These are phyloP conservation scores for Carex myosuroides DNA, from an alignment of 176 grass and related monocot genomes.

Conservation along the genomic window DNA sequence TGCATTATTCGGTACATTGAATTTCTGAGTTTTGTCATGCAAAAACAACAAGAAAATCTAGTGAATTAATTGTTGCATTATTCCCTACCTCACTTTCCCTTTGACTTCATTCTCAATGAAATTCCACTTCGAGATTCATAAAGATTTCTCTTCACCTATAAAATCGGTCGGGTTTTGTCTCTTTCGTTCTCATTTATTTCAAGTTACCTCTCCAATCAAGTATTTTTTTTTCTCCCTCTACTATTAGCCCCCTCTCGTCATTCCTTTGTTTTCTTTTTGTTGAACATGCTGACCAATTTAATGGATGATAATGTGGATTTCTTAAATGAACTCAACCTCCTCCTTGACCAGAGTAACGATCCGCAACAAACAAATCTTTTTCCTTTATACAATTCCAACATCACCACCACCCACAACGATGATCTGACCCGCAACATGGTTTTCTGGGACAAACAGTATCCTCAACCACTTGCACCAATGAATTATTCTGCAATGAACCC, in stretches of 20 bases:
- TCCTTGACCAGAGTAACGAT: not conserved
- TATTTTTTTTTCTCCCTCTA: not conserved
- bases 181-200: not conserved
- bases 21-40: not conserved
- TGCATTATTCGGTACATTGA: not conserved
- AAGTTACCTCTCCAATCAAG: not conserved
- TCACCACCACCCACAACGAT: not conserved
- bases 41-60: conserved; percentile 18
- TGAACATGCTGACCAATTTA: not conserved
- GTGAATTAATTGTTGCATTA: conserved; percentile 7
- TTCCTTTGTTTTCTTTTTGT: not conserved
- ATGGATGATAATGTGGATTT: not conserved
- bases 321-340: not conserved
- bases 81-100: conserved; percentile 11
- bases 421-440: not conserved
- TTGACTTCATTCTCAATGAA: conserved; percentile 14
- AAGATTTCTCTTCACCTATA: not conserved
- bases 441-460: conserved; percentile 1
- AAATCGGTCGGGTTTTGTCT: not conserved
- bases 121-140: not conserved
- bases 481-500: not conserved
- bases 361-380: not conserved
- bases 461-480: not conserved
- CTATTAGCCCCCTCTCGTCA: not conserved
- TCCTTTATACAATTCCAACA: conserved; percentile 2